A percentile compares a stretch with the other conserved stretches of the same genome.
These are phyloP conservation scores for Peronospora belbahrii DNA, from an alignment of 352 stramenopile species.

Conservation along the genomic window DNA sequence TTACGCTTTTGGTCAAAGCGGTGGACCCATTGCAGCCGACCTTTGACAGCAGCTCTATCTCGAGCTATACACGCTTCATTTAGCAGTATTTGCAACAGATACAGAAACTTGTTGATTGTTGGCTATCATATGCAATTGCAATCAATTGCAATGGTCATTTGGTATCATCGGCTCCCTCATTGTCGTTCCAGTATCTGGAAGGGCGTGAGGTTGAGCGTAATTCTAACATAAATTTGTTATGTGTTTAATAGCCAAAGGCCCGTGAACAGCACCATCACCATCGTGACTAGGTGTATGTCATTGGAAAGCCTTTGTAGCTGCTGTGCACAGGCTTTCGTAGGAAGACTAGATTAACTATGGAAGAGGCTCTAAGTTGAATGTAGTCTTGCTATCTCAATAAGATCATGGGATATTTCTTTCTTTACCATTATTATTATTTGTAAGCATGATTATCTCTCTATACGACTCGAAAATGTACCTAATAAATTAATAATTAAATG, in stretches of 20 bases:
- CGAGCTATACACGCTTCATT: neutral
- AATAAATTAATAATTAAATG: too few relatives aligned
- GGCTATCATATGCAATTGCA: slow-evolving; percentile 1
- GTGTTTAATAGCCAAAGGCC: slow-evolving; percentile 45
- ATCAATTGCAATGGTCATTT: slow-evolving; percentile 6
- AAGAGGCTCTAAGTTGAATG: slow-evolving; percentile 1
- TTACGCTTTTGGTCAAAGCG: slow-evolving; percentile 23
- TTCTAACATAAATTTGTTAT: slow-evolving; percentile 10
- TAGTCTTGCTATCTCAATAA: slow-evolving; percentile 28
- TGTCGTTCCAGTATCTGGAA: slow-evolving; percentile 13
- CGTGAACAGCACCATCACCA: slow-evolving; percentile 72
- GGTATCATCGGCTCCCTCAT: slow-evolving; percentile 44
- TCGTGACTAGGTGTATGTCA: slow-evolving; percentile 53
- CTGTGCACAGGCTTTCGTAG: slow-evolving; percentile 13
- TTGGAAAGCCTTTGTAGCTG: slow-evolving; percentile 12
- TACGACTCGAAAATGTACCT: too few relatives aligned
- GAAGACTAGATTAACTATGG: slow-evolving; percentile 8
- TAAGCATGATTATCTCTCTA: too few relatives aligned
- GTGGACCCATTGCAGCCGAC: slow-evolving; percentile 59
- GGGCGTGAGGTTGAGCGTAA: slow-evolving; percentile 35
- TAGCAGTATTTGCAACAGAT: neutral
- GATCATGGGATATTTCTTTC: slow-evolving; percentile 31
- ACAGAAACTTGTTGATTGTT: neutral
- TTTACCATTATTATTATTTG: slow-evolving; percentile 67
- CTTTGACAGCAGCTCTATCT: neutral